Conservation (phyloP, 192 early-diverging fungal species). For the Backusella luteola region DNA sequence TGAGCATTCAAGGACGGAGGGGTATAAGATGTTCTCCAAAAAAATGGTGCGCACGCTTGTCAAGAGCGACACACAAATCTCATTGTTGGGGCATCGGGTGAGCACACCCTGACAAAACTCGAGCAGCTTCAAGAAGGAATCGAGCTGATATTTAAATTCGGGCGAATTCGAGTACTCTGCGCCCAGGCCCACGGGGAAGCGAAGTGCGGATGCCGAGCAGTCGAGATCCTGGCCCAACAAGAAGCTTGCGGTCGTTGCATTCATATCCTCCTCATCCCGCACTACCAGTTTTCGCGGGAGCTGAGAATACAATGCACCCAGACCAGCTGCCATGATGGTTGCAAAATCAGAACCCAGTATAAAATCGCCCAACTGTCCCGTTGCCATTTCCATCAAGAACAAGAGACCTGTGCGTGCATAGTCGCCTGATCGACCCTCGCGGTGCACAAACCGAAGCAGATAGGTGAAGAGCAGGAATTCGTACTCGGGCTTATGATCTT, state of each 20-base stretch:
- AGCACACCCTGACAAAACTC: conserved; percentile 76
- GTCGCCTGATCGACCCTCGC: conserved; percentile 82
- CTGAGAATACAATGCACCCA: conserved; percentile 89
- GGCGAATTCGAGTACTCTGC: conserved; percentile 56
- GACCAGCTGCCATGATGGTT: conserved; percentile 75
- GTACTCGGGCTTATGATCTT: conserved; percentile 49
- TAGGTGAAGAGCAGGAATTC: conserved; percentile 91
- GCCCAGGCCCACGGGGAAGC: conserved; percentile 39
- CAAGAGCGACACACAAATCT: conserved; percentile 59
- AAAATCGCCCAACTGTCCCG: conserved; percentile 75
- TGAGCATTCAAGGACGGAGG: conserved; percentile 80
- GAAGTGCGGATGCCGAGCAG: conserved; percentile 7
- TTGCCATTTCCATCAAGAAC: conserved; percentile 81
- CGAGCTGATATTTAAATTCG: conserved; percentile 65
- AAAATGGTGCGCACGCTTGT: conserved; percentile 73
- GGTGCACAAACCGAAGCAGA: conserved; percentile 85
- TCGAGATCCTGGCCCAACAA: conserved; percentile 35
- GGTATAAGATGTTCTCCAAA: conserved; percentile 84
- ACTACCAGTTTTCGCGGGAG: conserved; percentile 76
- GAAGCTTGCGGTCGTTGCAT: conserved; percentile 25
- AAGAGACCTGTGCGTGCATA: conserved; percentile 83
- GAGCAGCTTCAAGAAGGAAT: conserved; percentile 64
- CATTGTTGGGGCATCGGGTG: conserved; percentile 63
- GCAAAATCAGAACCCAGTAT: conserved; percentile 83
- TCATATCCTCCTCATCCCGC: conserved; percentile 41